These are phyloP conservation scores for Entophlyctis luteolus DNA, from an alignment of 192 early-diverging fungal species.

Conservation along the genomic window DNA sequence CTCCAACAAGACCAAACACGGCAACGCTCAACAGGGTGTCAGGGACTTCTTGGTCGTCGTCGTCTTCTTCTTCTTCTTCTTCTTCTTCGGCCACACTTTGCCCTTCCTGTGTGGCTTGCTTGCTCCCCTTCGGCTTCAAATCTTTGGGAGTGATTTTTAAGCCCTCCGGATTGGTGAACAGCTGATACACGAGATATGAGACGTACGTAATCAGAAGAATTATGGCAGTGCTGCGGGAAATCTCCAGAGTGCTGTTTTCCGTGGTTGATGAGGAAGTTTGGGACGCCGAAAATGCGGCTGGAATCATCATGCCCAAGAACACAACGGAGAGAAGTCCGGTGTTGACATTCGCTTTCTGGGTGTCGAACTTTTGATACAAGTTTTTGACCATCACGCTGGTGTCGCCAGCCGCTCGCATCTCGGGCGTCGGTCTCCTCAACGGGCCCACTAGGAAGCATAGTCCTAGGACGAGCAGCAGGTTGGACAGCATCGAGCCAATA, in stretches of 20 bases:
- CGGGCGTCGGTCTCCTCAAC: slow-evolving; percentile 30
- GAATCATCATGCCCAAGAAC: slow-evolving; percentile 24
- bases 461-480: slow-evolving; percentile 81
- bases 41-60: slow-evolving; percentile 64
- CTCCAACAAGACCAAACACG: slow-evolving; percentile 52
- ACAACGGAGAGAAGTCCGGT: slow-evolving; percentile 18
- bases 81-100: too few relatives aligned
- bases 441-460: slow-evolving; percentile 84
- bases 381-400: neutral
- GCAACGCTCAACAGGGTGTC: slow-evolving; percentile 61
- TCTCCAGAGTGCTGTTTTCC: slow-evolving; percentile 13
- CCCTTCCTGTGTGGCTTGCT: too few relatives aligned
- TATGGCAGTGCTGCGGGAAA: slow-evolving; percentile 65
- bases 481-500: slow-evolving; percentile 88
- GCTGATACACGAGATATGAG: neutral
- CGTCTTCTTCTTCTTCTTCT: neutral
- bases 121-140: neutral
- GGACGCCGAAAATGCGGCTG: neutral
- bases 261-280: too few relatives aligned
- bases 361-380: neutral
- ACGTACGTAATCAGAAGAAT: slow-evolving; percentile 67
- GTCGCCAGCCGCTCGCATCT: neutral
- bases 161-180: slow-evolving; percentile 10
- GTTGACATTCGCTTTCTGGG: slow-evolving; percentile 6
- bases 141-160: slow-evolving; percentile 1